A percentile compares a stretch with the other conserved stretches of the same genome.
Conservation (phyloP, 73 alveolate genomes). For the Paramecium caudatum region DNA sequence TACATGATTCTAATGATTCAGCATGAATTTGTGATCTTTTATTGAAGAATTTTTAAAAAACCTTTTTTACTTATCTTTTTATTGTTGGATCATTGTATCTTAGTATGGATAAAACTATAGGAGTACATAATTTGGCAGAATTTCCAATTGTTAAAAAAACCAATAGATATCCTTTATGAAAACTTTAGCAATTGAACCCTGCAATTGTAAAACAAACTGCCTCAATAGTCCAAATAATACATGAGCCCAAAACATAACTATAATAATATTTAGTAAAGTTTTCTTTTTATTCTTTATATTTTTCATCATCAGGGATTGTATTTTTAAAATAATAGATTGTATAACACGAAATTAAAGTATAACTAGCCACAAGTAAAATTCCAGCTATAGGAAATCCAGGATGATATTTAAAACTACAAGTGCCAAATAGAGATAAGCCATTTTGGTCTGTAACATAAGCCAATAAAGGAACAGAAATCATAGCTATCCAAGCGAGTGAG, state of each 20-base stretch:
- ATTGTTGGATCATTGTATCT: constrained; percentile 75
- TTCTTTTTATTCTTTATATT: constrained; percentile 29
- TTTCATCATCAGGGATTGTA: constrained; percentile 69
- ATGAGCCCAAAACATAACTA: constrained; percentile 45
- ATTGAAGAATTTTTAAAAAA: not conserved
- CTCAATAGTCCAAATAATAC: constrained; percentile 60
- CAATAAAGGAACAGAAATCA: constrained; percentile 55
- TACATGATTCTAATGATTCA: constrained; percentile 5
- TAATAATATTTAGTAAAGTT: constrained; percentile 68
- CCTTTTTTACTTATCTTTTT: constrained; percentile 38
- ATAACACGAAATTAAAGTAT: constrained; percentile 61
- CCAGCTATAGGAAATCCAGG: constrained; percentile 72
- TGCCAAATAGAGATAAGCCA: constrained; percentile 74
- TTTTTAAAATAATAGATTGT: constrained; percentile 68
- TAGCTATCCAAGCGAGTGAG: constrained; percentile 64
- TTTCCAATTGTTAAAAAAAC: constrained; percentile 67
- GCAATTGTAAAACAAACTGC: constrained; percentile 62
- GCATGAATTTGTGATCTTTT: not conserved
- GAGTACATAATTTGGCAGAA: constrained; percentile 70
- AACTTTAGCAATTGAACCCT: constrained; percentile 65
- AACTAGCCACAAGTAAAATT: constrained; percentile 47
- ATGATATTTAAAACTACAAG: constrained; percentile 65
- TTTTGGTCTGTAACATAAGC: constrained; percentile 38
- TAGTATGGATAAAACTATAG: constrained; percentile 60
- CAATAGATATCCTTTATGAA: constrained; percentile 53